phyloP scores from a whole-genome alignment of 2,329 filamentous ascomycete genomes.

The Fusarium sp. region DNA sequence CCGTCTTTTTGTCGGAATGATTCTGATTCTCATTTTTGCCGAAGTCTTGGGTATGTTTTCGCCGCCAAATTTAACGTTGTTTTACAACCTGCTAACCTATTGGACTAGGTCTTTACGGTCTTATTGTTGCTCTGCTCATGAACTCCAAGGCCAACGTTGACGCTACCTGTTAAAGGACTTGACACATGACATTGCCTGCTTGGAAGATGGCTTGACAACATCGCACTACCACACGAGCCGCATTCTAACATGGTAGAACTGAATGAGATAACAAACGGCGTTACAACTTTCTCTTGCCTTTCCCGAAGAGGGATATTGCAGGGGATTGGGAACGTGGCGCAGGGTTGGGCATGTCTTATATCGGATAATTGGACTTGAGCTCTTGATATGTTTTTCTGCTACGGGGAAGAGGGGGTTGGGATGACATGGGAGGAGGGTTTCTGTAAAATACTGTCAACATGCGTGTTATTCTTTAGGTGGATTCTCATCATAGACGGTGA shows the following conservation, averaged over 20 bases:
- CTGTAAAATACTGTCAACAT: constrained; percentile 63
- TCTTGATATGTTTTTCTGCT: constrained; percentile 32
- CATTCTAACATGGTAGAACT: constrained; percentile 36
- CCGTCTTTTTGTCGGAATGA: constrained; percentile 94
- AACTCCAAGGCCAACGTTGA: constrained; percentile 87
- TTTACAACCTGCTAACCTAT: constrained; percentile 36
- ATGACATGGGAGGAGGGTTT: constrained; percentile 44
- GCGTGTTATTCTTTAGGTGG: constrained; percentile 52
- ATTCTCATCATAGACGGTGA: constrained; percentile 60
- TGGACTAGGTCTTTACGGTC: constrained; percentile 87
- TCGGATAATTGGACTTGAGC: constrained; percentile 40
- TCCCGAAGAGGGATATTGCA: constrained; percentile 22
- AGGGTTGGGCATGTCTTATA: constrained; percentile 38
- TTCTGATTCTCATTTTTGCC: constrained; percentile 99
- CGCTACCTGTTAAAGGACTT: constrained; percentile 58
- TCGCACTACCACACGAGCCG: constrained; percentile 44
- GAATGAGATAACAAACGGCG: constrained; percentile 38
- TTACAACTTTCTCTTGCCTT: constrained; percentile 35
- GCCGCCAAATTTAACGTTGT: neutral
- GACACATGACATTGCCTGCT: constrained; percentile 19
- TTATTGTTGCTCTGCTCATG: constrained; percentile 99
- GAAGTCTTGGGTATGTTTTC: constrained; percentile 87
- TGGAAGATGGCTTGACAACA: constrained; percentile 50
- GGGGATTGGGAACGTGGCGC: constrained; percentile 39
- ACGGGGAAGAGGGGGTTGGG: constrained; percentile 36